Base-by-base conservation (phyloP, 495 filamentous ascomycete genomes). In the Entonaema liquescens region DNA sequence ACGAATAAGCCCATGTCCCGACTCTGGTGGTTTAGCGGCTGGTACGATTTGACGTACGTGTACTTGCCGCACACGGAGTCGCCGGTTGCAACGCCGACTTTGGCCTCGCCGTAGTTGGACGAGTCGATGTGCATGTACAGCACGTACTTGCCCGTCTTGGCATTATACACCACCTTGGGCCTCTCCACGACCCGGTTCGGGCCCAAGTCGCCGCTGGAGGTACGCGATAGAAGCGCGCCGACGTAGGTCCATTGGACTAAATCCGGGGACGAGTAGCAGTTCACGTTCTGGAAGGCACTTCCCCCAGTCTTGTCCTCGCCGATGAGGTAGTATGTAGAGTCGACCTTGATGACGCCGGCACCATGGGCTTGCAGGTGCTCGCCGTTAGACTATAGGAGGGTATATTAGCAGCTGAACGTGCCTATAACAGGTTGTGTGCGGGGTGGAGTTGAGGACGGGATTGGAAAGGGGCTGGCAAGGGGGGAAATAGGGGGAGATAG, bases 111-210 rank as follows among this genome's bases (percentile, higher is more conserved):
- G 63, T 92, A 92, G 69, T 77, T 84, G 36, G 81, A 82, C 40
- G 78, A 83, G 69, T 92, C 89, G 69, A 91, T 89, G 70, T 92
- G 89, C 85, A 91, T 84, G 83, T 87, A 91, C 25, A 86, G 70
- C 33, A 88, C 84, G 65, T 86, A 89, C 58, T 87, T 82, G 6
- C 64, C 54, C 0, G 87, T 88, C 26, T 76, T 76, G 31, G 83
- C 81, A 47, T 90, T 89, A 68, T 84, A 87, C 0, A 89, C 83
- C 3, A 91, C 84, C 79, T 91, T 91, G 6, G 90, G 90, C 33
- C 90, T 74, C 74, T 92, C 89, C 0, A 91, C 82, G 0, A 91
- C 80, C 11, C 89, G 82, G 72, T 82, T 84, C 3, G 88, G 86
- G 0, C 88, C 89, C 2, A 91, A 79, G 62, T 92, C 89, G 4